Evolutionary conservation across 2,329 filamentous ascomycete species (phyloP), one percentile per base, ranked within the genome.

Genomic region (Penicillium psychrosexuale): DNA sequence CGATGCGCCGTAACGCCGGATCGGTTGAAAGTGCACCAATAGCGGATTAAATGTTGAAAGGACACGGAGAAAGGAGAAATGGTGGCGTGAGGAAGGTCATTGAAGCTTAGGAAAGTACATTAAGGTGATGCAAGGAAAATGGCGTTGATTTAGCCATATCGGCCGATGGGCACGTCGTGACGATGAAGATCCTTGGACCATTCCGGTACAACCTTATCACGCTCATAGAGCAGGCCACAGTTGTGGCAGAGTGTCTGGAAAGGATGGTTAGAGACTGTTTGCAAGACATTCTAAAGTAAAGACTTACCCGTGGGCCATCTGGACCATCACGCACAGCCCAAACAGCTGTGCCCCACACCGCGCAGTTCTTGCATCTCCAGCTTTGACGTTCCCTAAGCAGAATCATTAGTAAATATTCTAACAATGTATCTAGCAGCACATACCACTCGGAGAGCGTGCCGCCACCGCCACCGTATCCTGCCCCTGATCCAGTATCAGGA

Each of bases 281-380:
- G 24, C 34, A 17, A 42, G n/a, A 38, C 9, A 42, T 30, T 30
- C 17, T 8, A 33, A 34, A 61, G 50, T 39, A 51, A 55, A 30
- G 44, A 58, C 89, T 82, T 78, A 94, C 90, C 75, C 90, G 88
- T 60, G 89, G 83, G 51, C 92, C 93, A 51, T 84, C 80, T 13
- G 94, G 94, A 24, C 94, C 94, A 75, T 97, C 92, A 65, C 94
- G 82, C 3, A 97, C 93, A 46, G 90, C 92, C 94, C 94, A 99
- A 8, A 97, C 91, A 28, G 91, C 89, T 46, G 87, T 87, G 15
- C 93, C 94, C 85, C 89, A 93, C 33, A 97, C 85, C 57, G 82
- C 82, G 72, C 94, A 99, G 73, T 97, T 93, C 42, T 80, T 80
- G 75, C 94, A 99, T 59, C 90, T 84, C 94, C 94, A 99, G 40